phyloP scores from a whole-genome alignment of 1,139 yeast genomes.

The Suhomyces yuchorum region DNA sequence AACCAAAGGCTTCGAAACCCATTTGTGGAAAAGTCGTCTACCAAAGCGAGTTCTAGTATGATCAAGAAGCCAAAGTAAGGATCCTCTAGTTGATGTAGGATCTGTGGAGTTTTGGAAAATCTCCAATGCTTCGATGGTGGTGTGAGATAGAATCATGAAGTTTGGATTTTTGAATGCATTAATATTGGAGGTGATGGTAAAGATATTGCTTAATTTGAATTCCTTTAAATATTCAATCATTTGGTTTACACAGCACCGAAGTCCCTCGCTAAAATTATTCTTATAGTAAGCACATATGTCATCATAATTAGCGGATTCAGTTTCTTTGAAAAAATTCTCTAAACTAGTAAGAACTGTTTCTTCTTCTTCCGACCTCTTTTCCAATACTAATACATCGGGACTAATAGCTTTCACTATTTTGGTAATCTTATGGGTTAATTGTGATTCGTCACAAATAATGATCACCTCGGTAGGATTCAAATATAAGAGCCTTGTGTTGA shows the following conservation, averaged over 20 bases:
- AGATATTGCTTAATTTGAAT: conserved; percentile 60
- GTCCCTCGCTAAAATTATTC: conserved; percentile 21
- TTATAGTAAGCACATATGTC: conserved; percentile 29
- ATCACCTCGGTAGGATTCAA: conserved; percentile 74
- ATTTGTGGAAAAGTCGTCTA: conserved; percentile 58
- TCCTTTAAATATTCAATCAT: conserved; percentile 59
- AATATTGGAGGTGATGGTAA: conserved; percentile 55
- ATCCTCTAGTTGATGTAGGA: conserved; percentile 54
- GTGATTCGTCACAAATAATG: conserved; percentile 39
- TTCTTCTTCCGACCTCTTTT: conserved; percentile 7
- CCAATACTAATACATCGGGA: conserved; percentile 18
- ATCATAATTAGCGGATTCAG: conserved; percentile 16
- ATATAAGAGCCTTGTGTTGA: conserved; percentile 74
- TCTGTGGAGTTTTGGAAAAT: conserved; percentile 68
- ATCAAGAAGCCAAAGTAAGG: conserved; percentile 76
- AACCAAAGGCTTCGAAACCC: conserved; percentile 77
- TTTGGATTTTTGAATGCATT: conserved; percentile 51
- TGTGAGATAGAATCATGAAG: conserved; percentile 69
- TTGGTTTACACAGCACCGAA: conserved; percentile 50
- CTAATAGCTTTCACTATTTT: conserved; percentile 22
- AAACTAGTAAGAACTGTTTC: conserved; percentile 13
- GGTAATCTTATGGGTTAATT: conserved; percentile 31
- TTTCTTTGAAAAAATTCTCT: conserved; percentile 17
- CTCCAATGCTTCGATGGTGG: conserved; percentile 70
- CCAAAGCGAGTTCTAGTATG: conserved; percentile 84